A percentile compares a stretch with the other conserved stretches of the same genome.
These are phyloP conservation scores for Digitaria exilis DNA, from an alignment of 202 grass and related monocot species.

Conservation along the genomic window DNA sequence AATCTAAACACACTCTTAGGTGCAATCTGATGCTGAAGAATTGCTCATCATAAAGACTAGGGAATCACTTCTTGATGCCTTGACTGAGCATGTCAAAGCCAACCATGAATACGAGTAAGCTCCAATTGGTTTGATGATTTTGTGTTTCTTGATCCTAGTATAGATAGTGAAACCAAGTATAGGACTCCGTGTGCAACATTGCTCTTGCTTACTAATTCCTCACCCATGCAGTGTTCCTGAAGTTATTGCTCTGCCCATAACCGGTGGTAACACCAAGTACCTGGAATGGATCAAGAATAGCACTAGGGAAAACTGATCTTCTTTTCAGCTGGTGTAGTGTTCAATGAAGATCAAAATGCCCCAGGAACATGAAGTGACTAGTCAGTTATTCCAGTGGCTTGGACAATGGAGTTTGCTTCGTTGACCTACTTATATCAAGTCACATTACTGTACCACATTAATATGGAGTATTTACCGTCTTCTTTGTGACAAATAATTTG, in stretches of 20 bases:
- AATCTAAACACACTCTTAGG: too few species aligned
- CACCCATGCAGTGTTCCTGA: slow-evolving; percentile 66
- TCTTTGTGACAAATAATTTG: background rate
- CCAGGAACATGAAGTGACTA: background rate
- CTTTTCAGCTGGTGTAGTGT: background rate
- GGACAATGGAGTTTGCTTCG: background rate
- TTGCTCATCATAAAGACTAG: slow-evolving; percentile 79
- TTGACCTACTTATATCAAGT: background rate
- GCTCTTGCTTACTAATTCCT: background rate
- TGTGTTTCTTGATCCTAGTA: background rate
- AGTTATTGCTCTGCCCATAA: slow-evolving; percentile 77
- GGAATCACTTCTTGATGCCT: slow-evolving; percentile 68
- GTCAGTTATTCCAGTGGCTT: background rate
- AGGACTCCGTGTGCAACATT: background rate
- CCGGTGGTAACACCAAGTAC: slow-evolving; percentile 70
- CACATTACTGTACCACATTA: background rate
- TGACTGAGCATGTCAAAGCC: slow-evolving; percentile 72
- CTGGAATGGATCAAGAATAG: slow-evolving; percentile 82
- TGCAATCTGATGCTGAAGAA: slow-evolving; percentile 76
- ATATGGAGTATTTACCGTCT: background rate
- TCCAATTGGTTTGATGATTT: background rate
- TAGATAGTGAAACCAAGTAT: background rate
- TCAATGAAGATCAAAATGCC: background rate
- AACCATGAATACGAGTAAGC: slow-evolving; percentile 84
- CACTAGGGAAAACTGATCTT: slow-evolving; percentile 48